These are phyloP conservation scores for Ustilago trichophora DNA, from an alignment of 1,284 basidiomycete species.

Conservation along the genomic window DNA sequence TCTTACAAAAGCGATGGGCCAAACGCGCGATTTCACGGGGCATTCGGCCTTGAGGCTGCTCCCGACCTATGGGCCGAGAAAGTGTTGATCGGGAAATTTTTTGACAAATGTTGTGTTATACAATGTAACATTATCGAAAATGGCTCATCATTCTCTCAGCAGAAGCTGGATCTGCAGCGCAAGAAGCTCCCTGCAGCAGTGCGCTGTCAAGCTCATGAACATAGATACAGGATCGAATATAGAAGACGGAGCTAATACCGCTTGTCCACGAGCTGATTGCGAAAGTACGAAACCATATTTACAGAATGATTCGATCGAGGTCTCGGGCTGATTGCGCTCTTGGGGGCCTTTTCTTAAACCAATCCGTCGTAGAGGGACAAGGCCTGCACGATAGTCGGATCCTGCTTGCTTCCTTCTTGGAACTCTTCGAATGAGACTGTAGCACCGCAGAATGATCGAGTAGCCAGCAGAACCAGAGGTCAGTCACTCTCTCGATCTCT, in stretches of 20 bases:
- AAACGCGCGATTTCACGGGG: slow-evolving; percentile 14
- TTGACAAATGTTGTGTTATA: background rate
- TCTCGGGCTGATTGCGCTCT: too few species aligned
- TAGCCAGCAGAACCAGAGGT: too few species aligned
- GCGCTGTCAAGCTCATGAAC: too few species aligned
- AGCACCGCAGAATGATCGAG: background rate
- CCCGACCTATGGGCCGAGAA: slow-evolving; percentile 26
- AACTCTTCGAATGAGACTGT: slow-evolving; percentile 66
- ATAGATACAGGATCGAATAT: background rate
- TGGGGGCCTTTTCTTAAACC: slow-evolving; percentile 15
- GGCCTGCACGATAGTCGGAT: slow-evolving; percentile 65
- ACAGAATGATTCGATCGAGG: background rate
- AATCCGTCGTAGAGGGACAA: slow-evolving; percentile 62
- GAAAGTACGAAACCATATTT: slow-evolving; percentile 1
- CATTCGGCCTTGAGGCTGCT: slow-evolving; percentile 8
- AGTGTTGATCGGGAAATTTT: background rate
- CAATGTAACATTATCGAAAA: slow-evolving; percentile 19
- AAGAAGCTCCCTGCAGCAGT: too few species aligned
- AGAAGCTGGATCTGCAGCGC: too few species aligned
- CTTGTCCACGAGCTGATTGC: slow-evolving; percentile 5
- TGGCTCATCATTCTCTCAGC: too few species aligned
- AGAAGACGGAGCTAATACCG: background rate
- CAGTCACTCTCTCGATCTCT: too few species aligned
- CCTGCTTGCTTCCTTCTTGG: slow-evolving; percentile 65
- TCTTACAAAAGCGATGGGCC: slow-evolving; percentile 30